Evolutionary conservation across 2,329 filamentous ascomycete species (phyloP).

Genomic region (Nannizzia gypsea): DNA sequence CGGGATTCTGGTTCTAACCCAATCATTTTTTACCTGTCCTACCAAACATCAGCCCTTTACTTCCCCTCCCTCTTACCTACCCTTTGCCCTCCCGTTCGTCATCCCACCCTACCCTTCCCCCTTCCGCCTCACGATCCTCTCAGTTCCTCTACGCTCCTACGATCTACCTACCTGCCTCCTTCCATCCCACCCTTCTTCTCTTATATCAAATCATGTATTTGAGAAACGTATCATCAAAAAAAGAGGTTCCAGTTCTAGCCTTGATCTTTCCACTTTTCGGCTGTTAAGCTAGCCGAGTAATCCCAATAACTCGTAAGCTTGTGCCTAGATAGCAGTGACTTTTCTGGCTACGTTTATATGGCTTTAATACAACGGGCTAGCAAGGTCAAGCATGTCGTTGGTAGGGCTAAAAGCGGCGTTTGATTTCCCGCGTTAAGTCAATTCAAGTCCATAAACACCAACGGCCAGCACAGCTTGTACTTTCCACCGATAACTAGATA

Average conservation of each 20-base stretch:
- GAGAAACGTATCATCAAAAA: slow-evolving; percentile 3
- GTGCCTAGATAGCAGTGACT: neutral
- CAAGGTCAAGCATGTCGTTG: no score
- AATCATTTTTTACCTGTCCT: neutral
- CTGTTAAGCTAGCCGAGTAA: neutral
- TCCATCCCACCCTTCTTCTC: neutral
- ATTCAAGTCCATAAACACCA: no score
- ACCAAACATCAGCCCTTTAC: neutral
- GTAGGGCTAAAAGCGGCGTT: no score
- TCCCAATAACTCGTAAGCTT: neutral
- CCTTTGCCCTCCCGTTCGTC: neutral
- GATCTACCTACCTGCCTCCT: neutral
- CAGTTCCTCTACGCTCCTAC: neutral
- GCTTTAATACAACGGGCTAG: no score
- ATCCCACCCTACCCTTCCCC: neutral
- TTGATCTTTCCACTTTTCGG: neutral
- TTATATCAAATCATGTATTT: slow-evolving; percentile 1
- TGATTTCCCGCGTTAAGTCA: no score
- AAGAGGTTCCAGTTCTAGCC: neutral
- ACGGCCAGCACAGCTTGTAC: no score
- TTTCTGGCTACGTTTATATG: no score
- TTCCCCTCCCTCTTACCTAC: no score
- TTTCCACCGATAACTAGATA: no score
- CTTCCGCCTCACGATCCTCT: neutral
- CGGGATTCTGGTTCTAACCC: neutral